Conservation (phyloP, 2,329 filamentous ascomycete genomes). For the Aspergillus chevalieri region DNA sequence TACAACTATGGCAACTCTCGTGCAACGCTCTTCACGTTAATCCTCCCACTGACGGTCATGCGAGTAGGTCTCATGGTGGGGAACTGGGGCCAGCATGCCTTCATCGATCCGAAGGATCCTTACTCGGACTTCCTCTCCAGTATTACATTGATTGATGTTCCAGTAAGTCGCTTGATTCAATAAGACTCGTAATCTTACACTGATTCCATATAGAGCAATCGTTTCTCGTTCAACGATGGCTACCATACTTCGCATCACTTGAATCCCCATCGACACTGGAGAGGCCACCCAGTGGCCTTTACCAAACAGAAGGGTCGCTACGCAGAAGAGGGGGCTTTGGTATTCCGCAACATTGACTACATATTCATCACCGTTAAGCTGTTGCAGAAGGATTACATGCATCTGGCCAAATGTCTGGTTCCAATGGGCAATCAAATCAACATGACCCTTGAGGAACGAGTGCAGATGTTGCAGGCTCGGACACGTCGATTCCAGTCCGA, state of each 20-base stretch:
- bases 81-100: constrained; percentile 79
- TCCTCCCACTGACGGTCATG: constrained; percentile 62
- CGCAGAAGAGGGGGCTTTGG: constrained; percentile 60
- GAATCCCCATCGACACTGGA: constrained; percentile 59
- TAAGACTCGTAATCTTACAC: neutral
- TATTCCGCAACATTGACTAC: constrained; percentile 78
- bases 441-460: constrained; percentile 59
- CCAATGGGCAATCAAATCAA: constrained; percentile 66
- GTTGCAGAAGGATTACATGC: constrained; percentile 63
- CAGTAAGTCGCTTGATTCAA: constrained; percentile 49
- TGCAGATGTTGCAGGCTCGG: constrained; percentile 57
- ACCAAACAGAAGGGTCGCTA: constrained; percentile 64
- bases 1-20: constrained; percentile 45
- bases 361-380: constrained; percentile 66
- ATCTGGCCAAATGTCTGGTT: constrained; percentile 64
- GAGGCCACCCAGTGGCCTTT: constrained; percentile 70
- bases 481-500: constrained; percentile 56
- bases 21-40: constrained; percentile 58
- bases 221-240: constrained; percentile 76
- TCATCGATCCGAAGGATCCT: constrained; percentile 68
- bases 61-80: constrained; percentile 71
- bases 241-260: constrained; percentile 61
- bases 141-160: constrained; percentile 72
- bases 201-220: constrained; percentile 57
- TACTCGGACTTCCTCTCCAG: constrained; percentile 73